phyloP scores from a whole-genome alignment of 768 basidiomycete species.

The Boletus sensibilis region DNA sequence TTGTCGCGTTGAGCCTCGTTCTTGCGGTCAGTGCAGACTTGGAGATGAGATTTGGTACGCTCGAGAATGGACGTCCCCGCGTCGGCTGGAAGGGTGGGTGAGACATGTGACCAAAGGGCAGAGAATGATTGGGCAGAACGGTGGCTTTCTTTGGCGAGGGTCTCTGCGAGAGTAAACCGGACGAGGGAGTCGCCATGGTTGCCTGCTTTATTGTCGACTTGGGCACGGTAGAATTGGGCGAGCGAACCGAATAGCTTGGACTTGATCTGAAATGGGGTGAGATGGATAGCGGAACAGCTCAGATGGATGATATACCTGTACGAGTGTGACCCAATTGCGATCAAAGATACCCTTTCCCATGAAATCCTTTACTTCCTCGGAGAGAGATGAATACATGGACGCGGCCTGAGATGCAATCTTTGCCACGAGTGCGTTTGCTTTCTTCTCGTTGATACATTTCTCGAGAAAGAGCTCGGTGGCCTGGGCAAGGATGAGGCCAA shows the following conservation, averaged over 20 bases:
- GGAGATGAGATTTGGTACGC: constrained; percentile 78
- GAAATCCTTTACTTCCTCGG: constrained; percentile 94
- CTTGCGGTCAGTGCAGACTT: constrained; percentile 73
- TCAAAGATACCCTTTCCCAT: constrained; percentile 96
- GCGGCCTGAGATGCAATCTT: constrained; percentile 86
- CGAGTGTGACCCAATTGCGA: constrained; percentile 85
- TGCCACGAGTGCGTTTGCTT: constrained; percentile 68
- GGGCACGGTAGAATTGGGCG: constrained; percentile 81
- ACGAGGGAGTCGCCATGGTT: constrained; percentile 88
- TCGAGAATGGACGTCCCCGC: constrained; percentile 77
- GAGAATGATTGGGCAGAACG: constrained; percentile 67
- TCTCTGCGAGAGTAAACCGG: constrained; percentile 74
- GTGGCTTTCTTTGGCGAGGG: constrained; percentile 79
- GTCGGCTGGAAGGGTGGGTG: constrained; percentile 85
- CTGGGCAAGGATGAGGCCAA: constrained; percentile 86
- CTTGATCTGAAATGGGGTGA: constrained; percentile 63
- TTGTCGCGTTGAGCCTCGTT: constrained; percentile 83
- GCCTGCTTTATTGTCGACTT: constrained; percentile 69
- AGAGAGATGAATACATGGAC: constrained; percentile 74
- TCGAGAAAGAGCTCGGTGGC: constrained; percentile 96
- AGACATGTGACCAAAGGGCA: constrained; percentile 67
- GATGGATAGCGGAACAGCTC: neutral
- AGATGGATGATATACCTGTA: constrained; percentile 55
- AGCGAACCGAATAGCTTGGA: constrained; percentile 86
- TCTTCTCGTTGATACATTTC: constrained; percentile 92